These are phyloP conservation scores for Melastoma candidum DNA, from an alignment of 441 rosid genomes.

Conservation along the genomic window DNA sequence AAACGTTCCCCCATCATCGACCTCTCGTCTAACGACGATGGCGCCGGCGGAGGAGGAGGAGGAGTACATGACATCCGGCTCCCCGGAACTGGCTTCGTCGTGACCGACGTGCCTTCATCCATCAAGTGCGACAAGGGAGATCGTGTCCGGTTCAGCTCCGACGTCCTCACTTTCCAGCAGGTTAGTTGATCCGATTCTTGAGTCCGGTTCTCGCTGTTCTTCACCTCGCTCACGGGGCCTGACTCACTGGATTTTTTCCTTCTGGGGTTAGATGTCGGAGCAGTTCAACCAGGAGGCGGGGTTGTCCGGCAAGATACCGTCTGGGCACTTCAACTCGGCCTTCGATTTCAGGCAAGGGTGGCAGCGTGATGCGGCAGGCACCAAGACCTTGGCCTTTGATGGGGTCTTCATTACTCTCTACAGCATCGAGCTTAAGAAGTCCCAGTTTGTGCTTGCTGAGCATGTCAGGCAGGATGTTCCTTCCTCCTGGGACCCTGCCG, in stretches of 20 bases:
- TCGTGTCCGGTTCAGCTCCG: conserved; percentile 22
- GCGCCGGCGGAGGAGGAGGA: conserved; percentile 8
- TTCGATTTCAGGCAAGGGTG: conserved; percentile 10
- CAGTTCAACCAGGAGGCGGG: conserved; percentile 8
- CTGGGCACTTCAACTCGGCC: conserved; percentile 9
- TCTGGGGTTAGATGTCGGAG: conserved; percentile 6
- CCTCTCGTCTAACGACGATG: conserved; percentile 8
- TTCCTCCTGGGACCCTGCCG: conserved; percentile 6
- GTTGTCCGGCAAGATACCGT: conserved; percentile 9
- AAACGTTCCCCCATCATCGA: conserved; percentile 11
- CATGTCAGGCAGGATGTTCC: conserved; percentile 8
- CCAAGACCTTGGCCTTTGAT: conserved; percentile 12
- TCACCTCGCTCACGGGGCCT: not conserved
- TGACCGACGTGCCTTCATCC: conserved; percentile 15
- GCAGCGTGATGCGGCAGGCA: conserved; percentile 8
- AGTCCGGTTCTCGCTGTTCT: not conserved
- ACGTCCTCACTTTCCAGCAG: conserved; percentile 23
- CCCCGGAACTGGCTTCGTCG: conserved; percentile 12
- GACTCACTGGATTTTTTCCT: not conserved
- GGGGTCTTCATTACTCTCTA: conserved; percentile 8
- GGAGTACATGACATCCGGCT: conserved; percentile 11
- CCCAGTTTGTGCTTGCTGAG: conserved; percentile 7
- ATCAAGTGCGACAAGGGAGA: conserved; percentile 22
- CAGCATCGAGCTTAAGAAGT: conserved; percentile 7
- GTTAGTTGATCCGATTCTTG: not conserved